Base-by-base conservation (phyloP, 2,329 filamentous ascomycete species). In the Magnaporthales sp. region DNA sequence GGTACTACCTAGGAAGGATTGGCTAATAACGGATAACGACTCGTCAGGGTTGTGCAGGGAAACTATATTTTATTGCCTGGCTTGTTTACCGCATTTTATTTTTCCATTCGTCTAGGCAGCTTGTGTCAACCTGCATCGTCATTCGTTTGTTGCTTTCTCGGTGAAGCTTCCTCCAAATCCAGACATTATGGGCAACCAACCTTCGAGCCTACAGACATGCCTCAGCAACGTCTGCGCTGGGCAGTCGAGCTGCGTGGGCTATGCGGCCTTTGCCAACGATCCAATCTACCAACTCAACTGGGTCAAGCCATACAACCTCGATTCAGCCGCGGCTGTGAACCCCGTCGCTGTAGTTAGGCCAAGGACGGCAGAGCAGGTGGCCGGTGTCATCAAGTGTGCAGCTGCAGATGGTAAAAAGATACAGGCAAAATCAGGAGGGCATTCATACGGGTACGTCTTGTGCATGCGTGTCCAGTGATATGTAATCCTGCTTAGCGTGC, bases 371-470 rank as follows among this genome's bases (percentile, higher is more conserved):
- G 74, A 82, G 26, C 84, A 89, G 66, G 82, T 89, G 2, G 80
- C 85, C 1, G 81, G 76, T 24, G 83, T 86, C 15, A 80, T 90
- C 54, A 81, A 83, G 64, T 89, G 87, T 71, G 87, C 86, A 5
- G 77, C 73, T 2, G 68, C 80, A 27, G 77, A 78, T 67, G 76
- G 77, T 6, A 74, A 84, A 65, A 83, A 84, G 69, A 85, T 89
- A 0, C 86, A 89, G 72, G 83, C 87, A 26, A 84, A 81, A 69
- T 87, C 85, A 1, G 88, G 87, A 4, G 88, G 88, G 0, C 88
- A 90, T 71, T 89, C 86, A 0, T 90, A 87, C 69, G 86, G 79
- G 83, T 84, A 73, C 70, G 80, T 68, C 29, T 24, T 29, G 11
- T 64, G 46, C 22, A 22, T 54, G 24, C 27, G 7, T 15, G n/a